phyloP scores from a whole-genome alignment of 2,329 filamentous ascomycete species.

The Pyrenophora graminea region DNA sequence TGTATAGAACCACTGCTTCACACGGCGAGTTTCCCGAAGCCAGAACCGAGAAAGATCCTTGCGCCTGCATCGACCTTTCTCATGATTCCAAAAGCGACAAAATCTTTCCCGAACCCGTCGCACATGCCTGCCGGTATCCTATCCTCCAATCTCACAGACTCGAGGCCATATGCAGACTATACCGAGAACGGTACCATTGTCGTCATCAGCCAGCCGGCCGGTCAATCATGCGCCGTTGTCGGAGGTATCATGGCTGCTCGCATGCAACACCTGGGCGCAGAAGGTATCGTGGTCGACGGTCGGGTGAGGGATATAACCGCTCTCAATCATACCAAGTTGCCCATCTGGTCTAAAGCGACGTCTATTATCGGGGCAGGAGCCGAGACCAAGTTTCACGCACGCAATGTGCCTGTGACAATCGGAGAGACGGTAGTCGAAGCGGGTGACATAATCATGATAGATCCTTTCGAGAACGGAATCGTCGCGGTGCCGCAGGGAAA shows the following conservation, averaged over 20 bases:
- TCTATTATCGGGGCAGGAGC: conserved; percentile 63
- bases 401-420: conserved; percentile 48
- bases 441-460: conserved; percentile 71
- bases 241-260: conserved; percentile 77
- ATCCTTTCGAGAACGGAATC: conserved; percentile 67
- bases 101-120: conserved; percentile 44
- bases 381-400: conserved; percentile 61
- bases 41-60: conserved; percentile 42
- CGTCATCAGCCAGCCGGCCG: conserved; percentile 67
- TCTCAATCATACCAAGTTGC: conserved; percentile 59
- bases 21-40: conserved; percentile 22
- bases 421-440: conserved; percentile 44
- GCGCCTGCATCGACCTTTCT: conserved; percentile 65
- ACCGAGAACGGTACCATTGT: conserved; percentile 64
- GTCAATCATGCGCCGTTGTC: conserved; percentile 70
- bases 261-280: conserved; percentile 65
- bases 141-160: conserved; percentile 31
- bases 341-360: conserved; percentile 62
- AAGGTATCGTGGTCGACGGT: conserved; percentile 69
- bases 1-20: conserved; percentile 36
- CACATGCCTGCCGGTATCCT: conserved; percentile 39
- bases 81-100: conserved; percentile 63
- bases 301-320: conserved; percentile 69
- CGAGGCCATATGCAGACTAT: conserved; percentile 70
- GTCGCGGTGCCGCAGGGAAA: conserved; percentile 68